Base-by-base conservation (phyloP, 1,139 yeast species). In the Suhomyces bokatorum region DNA sequence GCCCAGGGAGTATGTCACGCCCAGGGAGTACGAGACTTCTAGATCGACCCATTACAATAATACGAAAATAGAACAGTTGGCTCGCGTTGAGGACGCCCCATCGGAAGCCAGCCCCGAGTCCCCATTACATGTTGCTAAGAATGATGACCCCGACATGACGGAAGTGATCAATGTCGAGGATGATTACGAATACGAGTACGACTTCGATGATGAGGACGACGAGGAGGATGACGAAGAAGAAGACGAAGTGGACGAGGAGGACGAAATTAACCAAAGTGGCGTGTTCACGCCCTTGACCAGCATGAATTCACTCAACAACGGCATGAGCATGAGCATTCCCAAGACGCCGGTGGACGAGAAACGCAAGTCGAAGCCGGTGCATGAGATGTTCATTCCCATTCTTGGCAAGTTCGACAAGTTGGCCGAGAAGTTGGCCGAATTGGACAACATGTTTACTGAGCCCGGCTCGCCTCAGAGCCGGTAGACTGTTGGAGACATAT, bases 301-400 rank as follows among this genome's bases (percentile, higher is more conserved):
- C 48, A 58, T 66, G 54, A 69, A 68, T 47, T 67, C 72, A 4
- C 55, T 69, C 26, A 59, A 54, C 36, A 56, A 62, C 33, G 57
- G 53, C 15, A 40, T 40, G 39, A 38, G 47, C 16, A 38, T 42
- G 37, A 35, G 40, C 20, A 40, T 40, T 10, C 41, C 45, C n/a
- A 46, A 51, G 35, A 42, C 50, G 1, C 43, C 45, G 2, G 15
- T 46, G 14, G 39, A 39, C 14, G 58, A 52, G 13, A 53, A 58
- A 44, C 48, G 73, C 15, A 66, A 68, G 45, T 61, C 65, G 45
- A 66, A 64, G 52, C 73, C 75, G 2, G 72, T 71, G 15, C 67
- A 68, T 24, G 67, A 66, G 30, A 64, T 79, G 49, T 80, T 79
- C 59, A 63, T 70, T 51, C 81, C 82, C 2, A 63, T 81, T 7